Base-by-base conservation (phyloP, 352 stramenopile genomes). In the Plasmopara halstedii region DNA sequence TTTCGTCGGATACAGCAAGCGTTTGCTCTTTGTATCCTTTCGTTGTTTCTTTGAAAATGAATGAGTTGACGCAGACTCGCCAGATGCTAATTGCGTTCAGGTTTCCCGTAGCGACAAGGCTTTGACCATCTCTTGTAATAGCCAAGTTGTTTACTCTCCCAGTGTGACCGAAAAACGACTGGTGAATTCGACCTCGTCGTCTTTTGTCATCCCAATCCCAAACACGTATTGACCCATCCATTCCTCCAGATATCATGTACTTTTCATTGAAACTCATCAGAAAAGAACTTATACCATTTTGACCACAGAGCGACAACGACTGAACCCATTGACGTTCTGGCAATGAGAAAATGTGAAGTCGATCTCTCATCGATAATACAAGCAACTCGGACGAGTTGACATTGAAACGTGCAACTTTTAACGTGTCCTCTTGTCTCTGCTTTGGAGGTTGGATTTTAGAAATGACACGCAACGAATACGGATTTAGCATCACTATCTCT, bases 171-270 rank as follows among this genome's bases (percentile, higher is more conserved):
- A 77, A 14, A 39, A 88, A 88, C 0, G 58, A 69, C 22, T 88
- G 76, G 14, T 80, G 60, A 60, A 80, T 78, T 7, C 71, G 67
- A 14, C 53, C 60, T n/a, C 72, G 65, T 20, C 62, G 65, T n/a
- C 70, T 50, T n/a, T 45, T 66, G 20, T 64, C 51, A 8, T 73
- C 67, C 45, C 73, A 84, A 29, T 80, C 61, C 76, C 76, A 85
- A 2, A 88, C 66, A 0, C 76, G 53, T 27, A 88, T 27, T 14
- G 72, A 85, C 8, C 76, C 68, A 37, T 88, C 67, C 3, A 47
- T 43, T 1, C 72, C 66, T 8, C 73, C 76, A 6, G 73, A 84
- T 4, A 48, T 73, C 62, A 86, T 67, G 39, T 86, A 86, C 46
- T 85, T 85, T 4, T 67, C 44, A 23, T 86, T 85, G 19, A 57